Base-by-base conservation (phyloP, 176 grass and related monocot species). In the Urochloa ruziziensis region DNA sequence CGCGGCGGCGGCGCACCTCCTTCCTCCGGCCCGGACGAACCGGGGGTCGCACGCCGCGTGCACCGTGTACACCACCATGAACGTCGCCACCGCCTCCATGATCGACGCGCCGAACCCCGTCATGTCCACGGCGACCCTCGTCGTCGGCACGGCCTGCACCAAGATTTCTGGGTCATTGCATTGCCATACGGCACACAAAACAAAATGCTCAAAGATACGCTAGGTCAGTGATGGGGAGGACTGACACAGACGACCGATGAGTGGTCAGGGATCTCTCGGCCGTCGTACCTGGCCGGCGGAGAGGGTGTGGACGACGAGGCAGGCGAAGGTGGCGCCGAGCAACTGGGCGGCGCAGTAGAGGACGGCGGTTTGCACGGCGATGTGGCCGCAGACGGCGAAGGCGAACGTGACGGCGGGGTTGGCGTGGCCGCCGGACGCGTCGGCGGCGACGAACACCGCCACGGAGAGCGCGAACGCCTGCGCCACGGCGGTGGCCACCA, bases 401-500 rank as follows among this genome's bases (percentile, higher is more conserved):
- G 91, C 91, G 79, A 98, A 98, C 14, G 96, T 98, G 57, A 95
- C 91, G 23, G 91, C 96, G 9, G 96, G 96, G 82, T 98, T 98
- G 61, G 90, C 87, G 58, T 98, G 93, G 6, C 96, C 96, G 28
- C 96, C 93, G 44, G 96, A 98, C 53, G 88, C 80, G 48, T 98
- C 91, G 37, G 80, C 51, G 0, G 96, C 76, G 28, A 95, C 80
- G 75, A 90, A 88, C 62, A 93, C 67, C 23, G 96, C 89, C 0
- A 80, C 82, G 58, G 91, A 95, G 40, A 95, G 68, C 5, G 84
- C 93, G 61, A 98, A 94, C 21, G 86, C 91, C 62, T 95, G 96
- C 0, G 96, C 89, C 0, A 90, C 17, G 29, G 87, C 91, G 3
- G 93, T 90, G 25, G 91, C 89, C n/a, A 89, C 67, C 14, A 95